Base-by-base conservation (phyloP, 345 rosid species). In the Erucastrum elatum region DNA sequence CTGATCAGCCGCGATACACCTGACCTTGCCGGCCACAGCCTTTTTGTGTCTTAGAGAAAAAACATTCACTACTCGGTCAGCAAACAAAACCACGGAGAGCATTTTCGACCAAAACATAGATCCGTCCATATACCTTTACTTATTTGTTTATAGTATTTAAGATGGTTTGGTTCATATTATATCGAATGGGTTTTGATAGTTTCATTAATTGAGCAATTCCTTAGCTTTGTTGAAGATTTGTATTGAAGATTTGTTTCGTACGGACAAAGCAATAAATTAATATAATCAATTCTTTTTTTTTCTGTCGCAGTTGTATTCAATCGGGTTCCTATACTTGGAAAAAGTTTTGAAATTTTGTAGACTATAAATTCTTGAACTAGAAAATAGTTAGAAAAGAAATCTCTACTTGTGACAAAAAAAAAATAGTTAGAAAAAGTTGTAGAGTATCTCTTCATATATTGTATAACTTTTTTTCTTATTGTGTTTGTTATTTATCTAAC, bases 1-100 rank as follows among this genome's bases (percentile, higher is more conserved):
- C 77, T 89, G 51, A 81, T 90, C 53, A 85, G 87, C 71, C 69
- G 3, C 0, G 71, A 85, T 64, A 89, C 96, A 69, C 98, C 97
- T 5, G 84, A 65, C 65, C 81, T 89, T 84, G 87, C 90, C 0
- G 34, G 39, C 29, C 51, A 37, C 13, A 2, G 12, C 55, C 70
- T 69, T 62, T 21, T 53, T 31, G 11, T 29, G 15, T 41, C 60
- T 12, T 71, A 71, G 53, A 58, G 21, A 66, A 44, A 72, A 72
- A 66, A 25, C 8, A 64, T 1, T 56, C 21, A 30, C 51, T 5
- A 51, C 56, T 70, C 60, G 26, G 26, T 29, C 30, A 12, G 29
- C 66, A 30, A 34, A 78, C 25, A 55, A 55, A 16, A 35, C 67
- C 35, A 71, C 64, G 41, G 33, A 58, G 31, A 68, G 11, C 51